Evolutionary conservation across 495 filamentous ascomycete genomes (phyloP), one percentile per base, ranked within the genome.

Genomic region (Neurospora sp.): DNA sequence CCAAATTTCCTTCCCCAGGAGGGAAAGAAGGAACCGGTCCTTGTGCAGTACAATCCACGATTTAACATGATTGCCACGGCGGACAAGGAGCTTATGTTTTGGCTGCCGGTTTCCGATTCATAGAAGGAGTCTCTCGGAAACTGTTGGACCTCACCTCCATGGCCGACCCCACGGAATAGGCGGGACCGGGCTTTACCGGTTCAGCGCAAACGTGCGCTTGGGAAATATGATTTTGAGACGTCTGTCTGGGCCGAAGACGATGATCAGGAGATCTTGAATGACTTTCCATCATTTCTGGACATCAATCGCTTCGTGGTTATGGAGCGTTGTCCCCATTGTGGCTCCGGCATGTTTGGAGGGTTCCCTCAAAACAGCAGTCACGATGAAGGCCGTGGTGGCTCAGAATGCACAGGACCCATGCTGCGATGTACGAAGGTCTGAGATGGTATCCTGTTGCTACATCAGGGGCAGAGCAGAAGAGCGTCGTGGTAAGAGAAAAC

Each of bases 1-100:
- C 93, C 95, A 8, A 81, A 85, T 70, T 81, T 85, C 73, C 87
- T 87, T 31, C 77, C 97, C 70, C 89, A 91, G 18, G 88, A 92
- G 69, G 54, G 27, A 5, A 88, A 88, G 76, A 88, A 88, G 41
- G 87, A 89, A 77, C 89, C 90, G 10, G 90, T 90, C 1, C 85
- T 97, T 11, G 88, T 98, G 70, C 93, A 93, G 62, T 95, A 92
- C 79, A 98, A 97, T 82, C 96, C 93, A 8, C 87, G 93, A 62
- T 93, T 90, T 82, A 97, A 98, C 81, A 89, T 98, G 86, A 84
- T 97, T 75, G 94, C 92, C 18, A 94, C 90, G 49, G 96, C 92
- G 6, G 94, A 98, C 78, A 90, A 91, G 78, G 95, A 98, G 75
- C 85, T 95, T 72, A 83, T 96, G 69, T 93, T 99, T 74, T 98